phyloP scores from a whole-genome alignment of 2,329 filamentous ascomycete species.

The Phoma sp. region DNA sequence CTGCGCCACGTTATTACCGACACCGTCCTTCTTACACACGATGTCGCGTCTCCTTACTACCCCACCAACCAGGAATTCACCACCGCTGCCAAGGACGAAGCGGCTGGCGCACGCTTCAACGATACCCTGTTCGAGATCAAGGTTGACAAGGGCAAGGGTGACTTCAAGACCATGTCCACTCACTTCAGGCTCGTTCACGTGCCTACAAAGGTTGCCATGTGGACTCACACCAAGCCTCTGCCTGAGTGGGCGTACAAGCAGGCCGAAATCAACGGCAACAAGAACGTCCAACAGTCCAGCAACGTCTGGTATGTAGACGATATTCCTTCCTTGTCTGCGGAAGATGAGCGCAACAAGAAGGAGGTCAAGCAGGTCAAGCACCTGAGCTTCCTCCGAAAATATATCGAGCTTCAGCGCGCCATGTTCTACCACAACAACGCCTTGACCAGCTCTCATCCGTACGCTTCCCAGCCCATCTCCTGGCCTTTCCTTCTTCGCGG shows the following conservation, averaged over 20 bases:
- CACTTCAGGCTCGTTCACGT: slow-evolving; percentile 97
- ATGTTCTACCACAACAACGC: slow-evolving; percentile 99
- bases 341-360: slow-evolving; percentile 76
- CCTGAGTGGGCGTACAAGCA: slow-evolving; percentile 98
- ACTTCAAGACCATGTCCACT: slow-evolving; percentile 88
- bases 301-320: slow-evolving; percentile 96
- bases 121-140: slow-evolving; percentile 94
- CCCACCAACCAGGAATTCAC: slow-evolving; percentile 99
- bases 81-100: slow-evolving; percentile 75
- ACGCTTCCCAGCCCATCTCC: slow-evolving; percentile 91
- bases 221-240: slow-evolving; percentile 94
- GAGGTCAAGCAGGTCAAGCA: slow-evolving; percentile 79
- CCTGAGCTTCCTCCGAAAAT: slow-evolving; percentile 90
- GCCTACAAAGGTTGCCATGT: slow-evolving; percentile 97
- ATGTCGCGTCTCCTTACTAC: slow-evolving; percentile 94
- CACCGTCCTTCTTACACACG: slow-evolving; percentile 86
- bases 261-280: slow-evolving; percentile 99
- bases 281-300: slow-evolving; percentile 85
- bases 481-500: slow-evolving; percentile 98
- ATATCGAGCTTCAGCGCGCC: slow-evolving; percentile 92
- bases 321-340: slow-evolving; percentile 76
- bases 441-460: slow-evolving; percentile 94
- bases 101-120: slow-evolving; percentile 74
- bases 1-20: slow-evolving; percentile 88
- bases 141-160: slow-evolving; percentile 82